Conservation (phyloP, 2,329 filamentous ascomycete species). For the Stachybotrys chlorohalonatus region DNA sequence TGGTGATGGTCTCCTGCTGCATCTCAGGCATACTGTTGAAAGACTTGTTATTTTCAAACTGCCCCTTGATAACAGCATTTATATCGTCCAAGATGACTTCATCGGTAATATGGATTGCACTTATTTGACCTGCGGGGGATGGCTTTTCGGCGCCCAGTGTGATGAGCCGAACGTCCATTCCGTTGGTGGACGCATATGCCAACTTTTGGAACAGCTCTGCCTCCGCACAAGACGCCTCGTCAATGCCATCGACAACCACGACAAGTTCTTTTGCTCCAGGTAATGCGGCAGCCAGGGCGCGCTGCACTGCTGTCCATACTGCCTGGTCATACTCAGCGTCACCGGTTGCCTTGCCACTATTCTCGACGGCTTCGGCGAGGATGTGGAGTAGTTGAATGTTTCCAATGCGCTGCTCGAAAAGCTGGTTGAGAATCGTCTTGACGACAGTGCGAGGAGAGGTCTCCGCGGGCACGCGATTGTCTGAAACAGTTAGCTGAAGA, state of each 20-base stretch:
- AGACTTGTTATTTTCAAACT: slow-evolving; percentile 12
- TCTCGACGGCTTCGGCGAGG: slow-evolving; percentile 19
- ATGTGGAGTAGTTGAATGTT: slow-evolving; percentile 26
- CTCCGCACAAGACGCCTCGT: slow-evolving; percentile 22
- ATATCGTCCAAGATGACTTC: slow-evolving; percentile 1
- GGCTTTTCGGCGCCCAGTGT: background rate
- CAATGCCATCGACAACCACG: slow-evolving; percentile 26
- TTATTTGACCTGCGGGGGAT: background rate
- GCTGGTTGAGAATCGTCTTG: slow-evolving; percentile 24
- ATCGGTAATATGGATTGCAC: background rate
- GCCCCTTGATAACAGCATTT: slow-evolving; percentile 1
- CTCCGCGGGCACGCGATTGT: slow-evolving; percentile 19
- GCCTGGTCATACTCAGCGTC: slow-evolving; percentile 22
- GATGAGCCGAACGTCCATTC: slow-evolving; percentile 7
- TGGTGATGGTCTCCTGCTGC: slow-evolving; percentile 21
- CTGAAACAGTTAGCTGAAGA: slow-evolving; percentile 6
- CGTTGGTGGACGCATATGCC: slow-evolving; percentile 4
- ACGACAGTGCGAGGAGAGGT: slow-evolving; percentile 19
- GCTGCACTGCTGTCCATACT: slow-evolving; percentile 22
- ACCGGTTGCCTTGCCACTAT: slow-evolving; percentile 10
- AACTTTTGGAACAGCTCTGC: slow-evolving; percentile 17
- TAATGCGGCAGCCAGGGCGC: slow-evolving; percentile 16
- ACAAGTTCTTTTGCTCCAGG: slow-evolving; percentile 22
- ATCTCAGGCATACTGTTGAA: slow-evolving; percentile 17
- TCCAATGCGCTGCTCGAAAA: slow-evolving; percentile 27